These are phyloP conservation scores for Ambrosia trifida DNA, from an alignment of 129 eudicot species.

Conservation along the genomic window DNA sequence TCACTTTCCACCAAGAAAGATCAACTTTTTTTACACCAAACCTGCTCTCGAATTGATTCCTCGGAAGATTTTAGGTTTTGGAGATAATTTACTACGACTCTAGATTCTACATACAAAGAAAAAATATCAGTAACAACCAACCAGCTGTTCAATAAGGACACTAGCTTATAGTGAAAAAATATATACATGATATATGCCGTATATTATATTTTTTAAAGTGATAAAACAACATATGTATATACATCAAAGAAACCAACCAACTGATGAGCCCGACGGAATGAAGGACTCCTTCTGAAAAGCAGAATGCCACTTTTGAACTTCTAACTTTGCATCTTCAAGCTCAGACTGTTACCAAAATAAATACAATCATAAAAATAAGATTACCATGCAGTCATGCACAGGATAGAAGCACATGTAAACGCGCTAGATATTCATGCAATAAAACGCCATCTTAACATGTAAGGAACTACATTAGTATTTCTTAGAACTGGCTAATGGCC, in stretches of 20 bases:
- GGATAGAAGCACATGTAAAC: constrained; percentile 7
- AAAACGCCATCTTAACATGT: neutral
- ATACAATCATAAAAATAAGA: constrained; percentile 1
- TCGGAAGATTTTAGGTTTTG: constrained; percentile 79
- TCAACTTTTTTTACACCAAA: constrained; percentile 19
- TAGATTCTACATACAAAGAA: constrained; percentile 57
- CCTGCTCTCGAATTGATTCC: constrained; percentile 93
- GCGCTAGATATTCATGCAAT: neutral
- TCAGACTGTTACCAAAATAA: constrained; percentile 49
- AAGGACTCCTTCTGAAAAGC: constrained; percentile 73
- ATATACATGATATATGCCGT: neutral
- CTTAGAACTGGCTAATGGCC: neutral
- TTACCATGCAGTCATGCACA: constrained; percentile 2
- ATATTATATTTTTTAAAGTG: neutral
- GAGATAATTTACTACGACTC: constrained; percentile 63
- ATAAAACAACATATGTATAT: neutral
- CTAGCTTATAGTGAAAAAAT: constrained; percentile 5
- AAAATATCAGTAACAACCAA: neutral
- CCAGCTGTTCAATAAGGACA: neutral
- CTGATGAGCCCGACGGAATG: constrained; percentile 58
- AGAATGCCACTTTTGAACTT: constrained; percentile 84
- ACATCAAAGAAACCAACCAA: constrained; percentile 43
- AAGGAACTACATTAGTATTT: neutral
- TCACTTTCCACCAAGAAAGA: neutral
- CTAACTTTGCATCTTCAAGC: constrained; percentile 78